Conservation (phyloP, 306 rosid species). For the Geum urbanum region DNA sequence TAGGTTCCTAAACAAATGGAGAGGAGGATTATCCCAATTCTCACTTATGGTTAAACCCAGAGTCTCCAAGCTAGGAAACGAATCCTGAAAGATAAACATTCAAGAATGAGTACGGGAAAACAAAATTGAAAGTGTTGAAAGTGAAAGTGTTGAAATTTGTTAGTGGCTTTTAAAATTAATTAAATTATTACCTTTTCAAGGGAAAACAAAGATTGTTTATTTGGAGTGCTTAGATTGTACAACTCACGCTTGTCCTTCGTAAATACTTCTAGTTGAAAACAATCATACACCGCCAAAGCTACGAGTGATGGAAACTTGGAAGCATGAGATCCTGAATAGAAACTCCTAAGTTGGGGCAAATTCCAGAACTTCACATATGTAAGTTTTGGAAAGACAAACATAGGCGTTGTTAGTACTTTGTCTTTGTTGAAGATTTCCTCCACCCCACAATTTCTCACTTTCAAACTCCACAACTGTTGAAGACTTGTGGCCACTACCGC, state of each 20-base stretch:
- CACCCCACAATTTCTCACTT: constrained; percentile 20
- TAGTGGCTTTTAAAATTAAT: too few species aligned
- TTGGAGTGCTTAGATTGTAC: not conserved
- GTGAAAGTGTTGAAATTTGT: too few species aligned
- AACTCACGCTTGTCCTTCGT: not conserved
- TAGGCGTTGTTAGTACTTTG: not conserved
- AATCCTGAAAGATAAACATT: not conserved
- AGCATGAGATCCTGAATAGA: constrained; percentile 16
- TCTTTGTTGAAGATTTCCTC: constrained; percentile 17
- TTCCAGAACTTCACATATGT: constrained; percentile 1
- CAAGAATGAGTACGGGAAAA: too few species aligned
- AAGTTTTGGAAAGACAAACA: constrained; percentile 14
- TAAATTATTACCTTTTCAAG: constrained; percentile 1
- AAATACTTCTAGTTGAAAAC: not conserved
- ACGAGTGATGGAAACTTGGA: constrained; percentile 21
- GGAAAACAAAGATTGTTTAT: constrained; percentile 1
- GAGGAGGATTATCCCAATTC: not conserved
- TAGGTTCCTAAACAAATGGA: not conserved
- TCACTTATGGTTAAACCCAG: not conserved
- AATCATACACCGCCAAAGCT: rapidly evolving
- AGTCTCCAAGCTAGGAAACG: not conserved
- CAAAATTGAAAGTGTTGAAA: too few species aligned
- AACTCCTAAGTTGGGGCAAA: constrained; percentile 10
- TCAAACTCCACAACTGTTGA: constrained; percentile 11
- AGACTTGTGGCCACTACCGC: constrained; percentile 22